Evolutionary conservation across 768 basidiomycete genomes (phyloP).

Genomic region (Naematelia encephala): DNA sequence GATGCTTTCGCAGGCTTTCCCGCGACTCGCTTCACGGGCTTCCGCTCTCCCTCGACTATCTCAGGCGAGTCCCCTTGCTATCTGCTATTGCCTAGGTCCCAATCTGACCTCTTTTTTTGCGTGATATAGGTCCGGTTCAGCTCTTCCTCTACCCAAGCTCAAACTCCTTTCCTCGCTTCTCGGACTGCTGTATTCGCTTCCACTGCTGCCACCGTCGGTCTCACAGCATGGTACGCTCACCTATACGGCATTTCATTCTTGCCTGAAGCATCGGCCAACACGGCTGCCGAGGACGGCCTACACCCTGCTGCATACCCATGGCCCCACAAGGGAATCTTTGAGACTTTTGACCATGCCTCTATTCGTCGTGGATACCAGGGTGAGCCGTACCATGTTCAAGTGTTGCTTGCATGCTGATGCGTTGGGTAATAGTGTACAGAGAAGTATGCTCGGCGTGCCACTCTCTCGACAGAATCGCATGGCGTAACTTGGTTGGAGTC

Average conservation of each 20-base stretch:
- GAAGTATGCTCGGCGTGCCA: slow-evolving; percentile 99
- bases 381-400: slow-evolving; percentile 53
- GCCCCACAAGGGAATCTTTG: slow-evolving; percentile 80
- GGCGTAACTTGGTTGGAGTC: slow-evolving; percentile 98
- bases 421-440: slow-evolving; percentile 95
- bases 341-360: slow-evolving; percentile 93
- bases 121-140: slow-evolving; percentile 34
- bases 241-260: slow-evolving; percentile 91
- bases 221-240: slow-evolving; percentile 94
- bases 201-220: slow-evolving; percentile 74
- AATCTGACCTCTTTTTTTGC: slow-evolving; percentile 6
- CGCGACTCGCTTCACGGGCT: slow-evolving; percentile 26
- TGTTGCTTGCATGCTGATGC: slow-evolving; percentile 51
- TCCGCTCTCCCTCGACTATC: slow-evolving; percentile 5
- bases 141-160: slow-evolving; percentile 17
- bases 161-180: slow-evolving; percentile 30
- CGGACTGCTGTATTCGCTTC: slow-evolving; percentile 59
- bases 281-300: slow-evolving; percentile 87
- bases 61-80: slow-evolving; percentile 8
- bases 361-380: slow-evolving; percentile 53
- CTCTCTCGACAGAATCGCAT: slow-evolving; percentile 97
- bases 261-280: slow-evolving; percentile 87
- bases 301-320: slow-evolving; percentile 85
- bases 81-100: background rate
- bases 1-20: slow-evolving; percentile 32